These are phyloP conservation scores for Phyllostachys edulis DNA, from an alignment of 176 grass and related monocot genomes.

Conservation along the genomic window DNA sequence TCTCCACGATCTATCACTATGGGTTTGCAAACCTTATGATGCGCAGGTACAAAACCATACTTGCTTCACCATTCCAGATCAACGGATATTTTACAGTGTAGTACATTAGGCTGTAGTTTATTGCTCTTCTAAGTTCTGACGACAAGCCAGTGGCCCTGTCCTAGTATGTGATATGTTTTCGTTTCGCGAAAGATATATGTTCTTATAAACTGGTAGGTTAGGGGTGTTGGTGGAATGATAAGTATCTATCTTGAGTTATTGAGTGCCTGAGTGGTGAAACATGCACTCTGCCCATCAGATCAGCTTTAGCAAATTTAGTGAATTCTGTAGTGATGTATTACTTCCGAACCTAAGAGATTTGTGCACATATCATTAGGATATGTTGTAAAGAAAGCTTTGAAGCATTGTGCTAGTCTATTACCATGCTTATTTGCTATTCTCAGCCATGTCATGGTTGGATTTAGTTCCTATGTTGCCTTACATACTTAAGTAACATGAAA, in stretches of 20 bases:
- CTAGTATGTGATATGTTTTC: neutral
- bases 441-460: neutral
- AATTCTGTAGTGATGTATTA: neutral
- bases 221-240: neutral
- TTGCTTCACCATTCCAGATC: neutral
- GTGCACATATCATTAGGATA: neutral
- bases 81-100: neutral
- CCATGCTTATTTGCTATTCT: neutral
- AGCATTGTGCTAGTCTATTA: neutral
- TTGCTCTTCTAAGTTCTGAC: neutral
- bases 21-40: constrained; percentile 93
- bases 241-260: neutral
- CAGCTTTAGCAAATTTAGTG: neutral
- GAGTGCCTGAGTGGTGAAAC: neutral
- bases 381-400: neutral
- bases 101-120: neutral
- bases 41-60: constrained; percentile 52
- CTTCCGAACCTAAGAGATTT: neutral
- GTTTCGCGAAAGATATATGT: neutral
- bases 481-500: constrained; percentile 7
- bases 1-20: constrained; percentile 95
- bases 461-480: neutral
- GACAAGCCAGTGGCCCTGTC: neutral
- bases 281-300: neutral
- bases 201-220: neutral